A percentile compares a stretch with the other conserved stretches of the same genome.
Conservation (phyloP, 768 basidiomycete species). For the Russula griseocarnosa region DNA sequence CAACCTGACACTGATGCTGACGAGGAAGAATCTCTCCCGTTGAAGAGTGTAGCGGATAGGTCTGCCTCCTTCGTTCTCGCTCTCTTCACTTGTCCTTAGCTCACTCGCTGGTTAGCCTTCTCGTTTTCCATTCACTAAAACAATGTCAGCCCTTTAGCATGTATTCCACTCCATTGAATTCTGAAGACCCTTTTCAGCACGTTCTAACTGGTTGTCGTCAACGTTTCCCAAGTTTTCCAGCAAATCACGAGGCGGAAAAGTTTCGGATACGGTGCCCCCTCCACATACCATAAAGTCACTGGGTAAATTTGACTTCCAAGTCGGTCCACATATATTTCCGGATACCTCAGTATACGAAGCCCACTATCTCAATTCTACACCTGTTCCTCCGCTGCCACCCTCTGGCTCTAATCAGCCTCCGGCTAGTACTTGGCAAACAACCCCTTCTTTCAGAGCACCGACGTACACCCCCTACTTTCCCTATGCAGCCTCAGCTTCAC, state of each 20-base stretch:
- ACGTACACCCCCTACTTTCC: conserved; percentile 14
- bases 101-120: conserved; percentile 41
- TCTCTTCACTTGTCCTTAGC: conserved; percentile 1
- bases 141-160: conserved; percentile 50
- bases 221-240: conserved; percentile 71
- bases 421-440: conserved; percentile 27
- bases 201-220: conserved; percentile 62
- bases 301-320: conserved; percentile 64
- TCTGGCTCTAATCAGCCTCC: conserved; percentile 31
- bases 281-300: conserved; percentile 63
- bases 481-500: not conserved
- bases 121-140: conserved; percentile 61
- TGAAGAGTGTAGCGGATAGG: conserved; percentile 59
- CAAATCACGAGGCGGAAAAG: conserved; percentile 56
- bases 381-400: conserved; percentile 29
- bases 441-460: conserved; percentile 19
- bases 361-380: conserved; percentile 49
- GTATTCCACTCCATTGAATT: conserved; percentile 18
- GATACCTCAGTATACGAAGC: conserved; percentile 72
- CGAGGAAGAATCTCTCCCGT: conserved; percentile 34
- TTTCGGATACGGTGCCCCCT: conserved; percentile 50
- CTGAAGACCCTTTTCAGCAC: conserved; percentile 43
- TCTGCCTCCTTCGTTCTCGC: conserved; percentile 28
- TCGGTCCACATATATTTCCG: conserved; percentile 71
- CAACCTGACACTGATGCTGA: conserved; percentile 41